Base-by-base conservation (phyloP, 805 yeast genomes). In the Barnettozyma populi region DNA sequence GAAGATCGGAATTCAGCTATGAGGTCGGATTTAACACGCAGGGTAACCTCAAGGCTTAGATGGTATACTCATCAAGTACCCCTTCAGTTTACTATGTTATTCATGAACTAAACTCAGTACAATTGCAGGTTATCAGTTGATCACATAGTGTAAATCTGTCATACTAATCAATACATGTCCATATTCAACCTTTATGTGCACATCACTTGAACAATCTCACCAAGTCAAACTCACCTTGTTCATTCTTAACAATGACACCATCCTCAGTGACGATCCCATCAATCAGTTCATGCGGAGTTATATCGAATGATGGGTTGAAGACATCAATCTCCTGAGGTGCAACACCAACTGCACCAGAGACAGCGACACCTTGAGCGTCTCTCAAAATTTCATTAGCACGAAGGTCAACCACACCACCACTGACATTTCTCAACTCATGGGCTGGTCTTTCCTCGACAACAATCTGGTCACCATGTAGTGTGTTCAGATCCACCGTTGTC, bases 271-370 rank as follows among this genome's bases (percentile, higher is more conserved):
- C 88, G 50, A 94, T 89, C 50, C 89, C 86, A 61, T 90, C 97
- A 46, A 92, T 90, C 35, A 84, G 69, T 40, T 74, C 75, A 57
- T 83, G 82, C 0, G 96, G 96, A 3, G 98, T 89, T 14, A 94
- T 89, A 61, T 92, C 99, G 60, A 92, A 92, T 0, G 97, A 85
- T 1, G 99, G 99, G 60, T 94, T 94, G 97, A 97, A 92, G 2
- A 90, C 96, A 5, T 74, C 69, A 29, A 90, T 84, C 0, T 84
- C 86, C 2, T 86, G 85, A 3, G 98, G 94, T 1, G 97, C 96
- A 49, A 85, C 76, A 36, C 86, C 85, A 13, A 90, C 85, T 18
- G 80, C 80, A 1, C 75, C 63, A 43, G 66, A 57, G 35, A 67
- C 42, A 5, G 72, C 73, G 21, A 64, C 60, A 1, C 59, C 64